These are phyloP conservation scores for Allium fistulosum DNA, from an alignment of 106 monocot genomes.

Conservation along the genomic window DNA sequence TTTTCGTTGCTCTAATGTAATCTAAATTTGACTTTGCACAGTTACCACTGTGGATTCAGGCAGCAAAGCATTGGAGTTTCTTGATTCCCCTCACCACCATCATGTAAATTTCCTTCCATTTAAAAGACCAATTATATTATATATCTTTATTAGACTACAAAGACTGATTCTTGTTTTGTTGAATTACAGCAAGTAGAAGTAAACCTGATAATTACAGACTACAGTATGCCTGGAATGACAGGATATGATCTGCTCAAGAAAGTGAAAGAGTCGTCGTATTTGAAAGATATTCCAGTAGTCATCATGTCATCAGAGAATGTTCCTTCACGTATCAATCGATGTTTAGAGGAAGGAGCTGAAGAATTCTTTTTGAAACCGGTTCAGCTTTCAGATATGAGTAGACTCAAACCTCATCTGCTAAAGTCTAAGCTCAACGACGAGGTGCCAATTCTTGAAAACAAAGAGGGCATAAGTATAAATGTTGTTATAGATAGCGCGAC, in stretches of 20 bases:
- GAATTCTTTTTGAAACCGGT: constrained; percentile 84
- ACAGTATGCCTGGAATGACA: constrained; percentile 93
- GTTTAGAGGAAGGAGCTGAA: constrained; percentile 9
- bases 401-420: constrained; percentile 58
- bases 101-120: not conserved
- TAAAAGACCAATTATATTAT: not conserved
- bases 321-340: constrained; percentile 59
- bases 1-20: not conserved
- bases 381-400: constrained; percentile 55
- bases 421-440: constrained; percentile 45
- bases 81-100: constrained; percentile 12
- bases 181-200: constrained; percentile 17
- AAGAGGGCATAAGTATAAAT: not conserved
- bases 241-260: constrained; percentile 90
- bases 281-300: constrained; percentile 86
- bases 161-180: not conserved
- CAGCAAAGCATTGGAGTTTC: constrained; percentile 21
- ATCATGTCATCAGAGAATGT: constrained; percentile 94
- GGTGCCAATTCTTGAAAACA: not conserved
- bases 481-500: constrained; percentile 1
- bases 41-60: constrained; percentile 22
- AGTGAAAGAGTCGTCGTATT: constrained; percentile 66
- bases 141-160: not conserved
- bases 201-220: constrained; percentile 78
- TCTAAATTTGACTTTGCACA: not conserved